Base-by-base conservation (phyloP, 2,329 filamentous ascomycete genomes). In the Talaromyces sp. region DNA sequence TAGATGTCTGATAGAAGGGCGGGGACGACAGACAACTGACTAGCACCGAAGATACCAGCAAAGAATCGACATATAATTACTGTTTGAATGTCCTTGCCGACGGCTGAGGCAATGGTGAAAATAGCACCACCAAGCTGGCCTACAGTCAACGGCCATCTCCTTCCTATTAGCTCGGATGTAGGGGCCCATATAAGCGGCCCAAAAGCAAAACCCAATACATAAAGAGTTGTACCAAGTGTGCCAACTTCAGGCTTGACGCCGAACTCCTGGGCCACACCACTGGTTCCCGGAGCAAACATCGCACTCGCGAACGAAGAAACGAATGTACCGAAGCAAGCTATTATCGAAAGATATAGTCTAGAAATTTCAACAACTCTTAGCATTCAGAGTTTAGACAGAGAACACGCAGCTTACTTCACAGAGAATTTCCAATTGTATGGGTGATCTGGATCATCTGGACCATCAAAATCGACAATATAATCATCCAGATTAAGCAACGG, bases 271-370 rank as follows among this genome's bases (percentile, higher is more conserved):
- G 83, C 81, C 8, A 91, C 79, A 7, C 76, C 66, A 3, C 62
- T 62, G 0, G 87, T 88, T 4, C 87, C 86, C 17, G 85, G 77
- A 1, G 88, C 89, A 76, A 90, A 91, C 67, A 91, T 86, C 71
- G 85, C 87, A 9, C 73, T 76, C 0, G 78, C 77, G 62, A 85
- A 84, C 0, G 82, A 79, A 0, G 79, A 74, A 1, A 75, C 71
- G 43, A 85, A 74, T 3, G 82, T 83, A 6, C 79, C 78, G 57
- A 80, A 84, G 14, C 68, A 67, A 5, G 73, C 61, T 1, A 68
- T 62, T 27, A 59, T 56, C 1, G 71, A 70, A 4, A 72, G 64
- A 6, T 65, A 67, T 4, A 71, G 54, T 35, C 68, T 70, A 11
- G 1, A 12, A 12, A 41, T 11, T n/a, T n/a, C n/a, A n/a, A n/a